Conservation (phyloP, 129 eudicot genomes). For the Flaveria linearis region DNA sequence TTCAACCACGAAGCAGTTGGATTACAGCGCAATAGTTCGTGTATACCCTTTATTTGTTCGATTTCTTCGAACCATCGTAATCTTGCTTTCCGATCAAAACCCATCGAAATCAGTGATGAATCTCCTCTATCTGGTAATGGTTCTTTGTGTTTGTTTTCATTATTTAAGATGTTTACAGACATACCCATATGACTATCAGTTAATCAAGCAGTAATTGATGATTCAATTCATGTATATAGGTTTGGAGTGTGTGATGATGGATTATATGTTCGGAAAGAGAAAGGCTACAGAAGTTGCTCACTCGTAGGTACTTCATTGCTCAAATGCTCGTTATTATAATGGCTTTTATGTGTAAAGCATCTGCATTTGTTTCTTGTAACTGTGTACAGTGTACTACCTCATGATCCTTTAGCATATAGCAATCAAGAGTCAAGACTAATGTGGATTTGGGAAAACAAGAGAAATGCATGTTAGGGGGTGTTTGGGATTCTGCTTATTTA, state of each 20-base stretch:
- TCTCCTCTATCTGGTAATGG: constrained; percentile 29
- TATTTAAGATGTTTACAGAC: not conserved
- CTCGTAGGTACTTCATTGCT: constrained; percentile 65
- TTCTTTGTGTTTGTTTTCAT: not conserved
- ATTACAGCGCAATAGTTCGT: constrained; percentile 7
- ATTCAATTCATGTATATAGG: constrained; percentile 25
- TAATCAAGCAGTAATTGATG: no score
- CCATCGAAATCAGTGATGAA: constrained; percentile 1
- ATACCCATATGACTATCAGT: not conserved
- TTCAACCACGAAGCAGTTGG: not conserved
- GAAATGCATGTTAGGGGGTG: not conserved
- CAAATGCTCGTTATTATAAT: not conserved
- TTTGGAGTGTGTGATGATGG: constrained; percentile 64
- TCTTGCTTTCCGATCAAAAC: constrained; percentile 6
- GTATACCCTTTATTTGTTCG: constrained; percentile 1
- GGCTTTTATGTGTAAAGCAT: constrained; percentile 2
- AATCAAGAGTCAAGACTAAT: no score
- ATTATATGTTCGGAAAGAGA: constrained; percentile 69
- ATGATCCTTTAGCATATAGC: not conserved
- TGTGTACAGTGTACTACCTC: not conserved
- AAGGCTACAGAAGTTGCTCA: constrained; percentile 91
- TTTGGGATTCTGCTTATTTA: not conserved
- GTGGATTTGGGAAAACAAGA: no score
- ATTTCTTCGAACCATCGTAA: not conserved
- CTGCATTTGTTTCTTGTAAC: not conserved